Evolutionary conservation across 768 basidiomycete genomes (phyloP).

Genomic region (Serendipita indica): DNA sequence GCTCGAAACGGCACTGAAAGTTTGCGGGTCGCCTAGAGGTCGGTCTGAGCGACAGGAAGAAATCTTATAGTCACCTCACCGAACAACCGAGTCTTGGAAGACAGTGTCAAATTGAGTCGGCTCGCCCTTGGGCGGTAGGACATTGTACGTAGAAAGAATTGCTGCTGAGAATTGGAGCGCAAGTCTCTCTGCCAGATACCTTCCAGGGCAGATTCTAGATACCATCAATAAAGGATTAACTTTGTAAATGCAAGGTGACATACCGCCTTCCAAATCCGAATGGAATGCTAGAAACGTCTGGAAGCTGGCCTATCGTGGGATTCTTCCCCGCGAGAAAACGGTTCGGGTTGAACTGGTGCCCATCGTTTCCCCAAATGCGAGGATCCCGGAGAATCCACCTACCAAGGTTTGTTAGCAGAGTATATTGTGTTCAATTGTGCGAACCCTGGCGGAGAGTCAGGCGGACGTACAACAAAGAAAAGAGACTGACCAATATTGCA

Average conservation of each 20-base stretch:
- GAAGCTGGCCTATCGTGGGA: not conserved
- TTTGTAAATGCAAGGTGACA: not conserved
- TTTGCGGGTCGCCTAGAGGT: no score
- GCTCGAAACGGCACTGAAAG: no score
- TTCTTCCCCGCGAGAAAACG: not conserved
- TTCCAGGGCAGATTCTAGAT: not conserved
- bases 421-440: not conserved
- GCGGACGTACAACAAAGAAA: not conserved
- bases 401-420: not conserved
- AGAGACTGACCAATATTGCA: not conserved
- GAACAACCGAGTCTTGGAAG: no score
- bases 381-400: not conserved
- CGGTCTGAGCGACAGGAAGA: no score
- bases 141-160: not conserved
- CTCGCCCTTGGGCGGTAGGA: not conserved
- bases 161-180: not conserved
- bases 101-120: no score
- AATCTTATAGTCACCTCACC: no score
- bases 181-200: not conserved
- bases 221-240: not conserved
- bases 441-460: no score
- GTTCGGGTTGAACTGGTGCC: not conserved
- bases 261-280: not conserved
- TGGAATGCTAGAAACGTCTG: not conserved
- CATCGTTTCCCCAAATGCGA: not conserved